A percentile compares a stretch with the other conserved stretches of the same genome.
These are phyloP conservation scores for Talaromyces liani DNA, from an alignment of 495 filamentous ascomycete species.

Conservation along the genomic window DNA sequence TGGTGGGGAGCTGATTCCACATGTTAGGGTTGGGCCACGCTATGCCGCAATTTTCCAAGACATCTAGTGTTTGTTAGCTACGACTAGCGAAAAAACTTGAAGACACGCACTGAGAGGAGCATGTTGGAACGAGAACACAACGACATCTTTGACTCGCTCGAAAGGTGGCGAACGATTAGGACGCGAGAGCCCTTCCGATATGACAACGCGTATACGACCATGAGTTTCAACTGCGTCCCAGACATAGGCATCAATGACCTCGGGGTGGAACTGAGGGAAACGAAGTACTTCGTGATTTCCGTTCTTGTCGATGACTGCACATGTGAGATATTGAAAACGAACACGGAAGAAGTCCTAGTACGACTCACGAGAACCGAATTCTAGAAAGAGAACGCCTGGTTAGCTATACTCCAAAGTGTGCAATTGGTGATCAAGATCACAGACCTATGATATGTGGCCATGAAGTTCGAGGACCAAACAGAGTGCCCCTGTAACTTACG, in stretches of 20 bases:
- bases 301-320: slow-evolving; percentile 49
- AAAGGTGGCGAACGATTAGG: slow-evolving; percentile 45
- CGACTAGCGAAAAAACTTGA: neutral
- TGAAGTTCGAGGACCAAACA: slow-evolving; percentile 45
- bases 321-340: neutral
- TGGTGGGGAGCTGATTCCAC: slow-evolving; percentile 50
- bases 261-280: slow-evolving; percentile 68
- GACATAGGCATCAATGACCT: slow-evolving; percentile 60
- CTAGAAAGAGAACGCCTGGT: slow-evolving; percentile 10
- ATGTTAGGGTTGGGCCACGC: slow-evolving; percentile 75
- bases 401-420: neutral
- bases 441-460: slow-evolving; percentile 58
- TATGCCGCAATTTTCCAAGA: slow-evolving; percentile 70
- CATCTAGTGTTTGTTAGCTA: slow-evolving; percentile 39
- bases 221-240: slow-evolving; percentile 66
- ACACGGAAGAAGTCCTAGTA: neutral
- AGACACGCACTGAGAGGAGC: slow-evolving; percentile 60
- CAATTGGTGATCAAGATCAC: slow-evolving; percentile 7
- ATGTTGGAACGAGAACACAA: slow-evolving; percentile 81
- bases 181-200: slow-evolving; percentile 63
- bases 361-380: slow-evolving; percentile 18
- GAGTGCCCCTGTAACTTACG: slow-evolving; percentile 33
- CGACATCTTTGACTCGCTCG: slow-evolving; percentile 63
- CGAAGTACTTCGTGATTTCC: slow-evolving; percentile 56
- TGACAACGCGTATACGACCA: slow-evolving; percentile 70